A percentile compares a stretch with the other conserved stretches of the same genome.
These are phyloP conservation scores for Drosera capensis DNA, from an alignment of 148 eudicot genomes.

Conservation along the genomic window DNA sequence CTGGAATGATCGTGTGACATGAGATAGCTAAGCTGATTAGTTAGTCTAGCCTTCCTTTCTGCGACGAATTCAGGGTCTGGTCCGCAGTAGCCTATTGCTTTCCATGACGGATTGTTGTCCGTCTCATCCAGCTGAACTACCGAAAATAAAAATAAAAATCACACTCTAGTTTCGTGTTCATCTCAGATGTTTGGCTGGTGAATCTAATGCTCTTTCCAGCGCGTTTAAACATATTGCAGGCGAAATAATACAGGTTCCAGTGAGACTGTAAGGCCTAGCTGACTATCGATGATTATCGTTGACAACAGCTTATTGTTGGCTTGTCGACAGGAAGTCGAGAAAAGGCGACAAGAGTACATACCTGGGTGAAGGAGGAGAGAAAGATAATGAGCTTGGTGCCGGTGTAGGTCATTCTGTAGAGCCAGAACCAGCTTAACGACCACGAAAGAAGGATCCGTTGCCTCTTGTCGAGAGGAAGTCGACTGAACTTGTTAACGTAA, in stretches of 20 bases:
- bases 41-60: conserved; percentile 1
- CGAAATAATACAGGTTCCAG: too few relatives aligned
- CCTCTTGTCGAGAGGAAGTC: conserved; percentile 20
- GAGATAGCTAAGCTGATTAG: background rate
- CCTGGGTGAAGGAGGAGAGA: conserved; percentile 45
- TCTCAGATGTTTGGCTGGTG: too few relatives aligned
- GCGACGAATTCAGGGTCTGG: conserved; percentile 40
- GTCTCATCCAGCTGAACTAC: conserved; percentile 35
- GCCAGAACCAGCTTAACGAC: conserved; percentile 24
- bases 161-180: background rate
- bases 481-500: conserved; percentile 23
- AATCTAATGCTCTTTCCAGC: too few relatives aligned
- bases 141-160: background rate
- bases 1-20: conserved; percentile 4
- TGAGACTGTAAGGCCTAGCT: too few relatives aligned
- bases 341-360: background rate
- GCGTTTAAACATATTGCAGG: too few relatives aligned
- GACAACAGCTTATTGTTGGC: background rate
- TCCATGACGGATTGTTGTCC: conserved; percentile 43
- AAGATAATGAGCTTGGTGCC: conserved; percentile 18
- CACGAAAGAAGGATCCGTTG: conserved; percentile 25
- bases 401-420: conserved; percentile 17
- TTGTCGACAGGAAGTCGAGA: too few relatives aligned
- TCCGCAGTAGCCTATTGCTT: conserved; percentile 56
- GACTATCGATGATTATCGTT: background rate